These are phyloP conservation scores for Colletotrichum tanaceti DNA, from an alignment of 2,329 filamentous ascomycete genomes.

Conservation along the genomic window DNA sequence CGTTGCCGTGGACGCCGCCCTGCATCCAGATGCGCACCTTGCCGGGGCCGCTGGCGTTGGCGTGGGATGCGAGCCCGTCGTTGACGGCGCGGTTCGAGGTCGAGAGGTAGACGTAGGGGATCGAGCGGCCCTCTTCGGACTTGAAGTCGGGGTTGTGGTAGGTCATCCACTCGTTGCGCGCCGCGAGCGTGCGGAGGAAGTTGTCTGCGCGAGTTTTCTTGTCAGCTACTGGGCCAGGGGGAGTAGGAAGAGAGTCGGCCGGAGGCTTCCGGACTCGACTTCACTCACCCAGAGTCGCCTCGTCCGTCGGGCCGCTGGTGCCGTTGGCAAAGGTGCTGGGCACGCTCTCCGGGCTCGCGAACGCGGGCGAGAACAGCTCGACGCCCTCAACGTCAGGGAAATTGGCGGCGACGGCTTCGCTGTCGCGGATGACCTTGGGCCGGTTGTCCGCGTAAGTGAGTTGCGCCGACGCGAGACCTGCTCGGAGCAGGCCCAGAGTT, in stretches of 20 bases:
- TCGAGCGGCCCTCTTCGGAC: conserved; percentile 44
- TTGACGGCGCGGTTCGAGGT: conserved; percentile 2
- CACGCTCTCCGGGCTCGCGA: conserved; percentile 42
- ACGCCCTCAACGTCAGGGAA: conserved; percentile 36
- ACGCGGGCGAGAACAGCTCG: conserved; percentile 46
- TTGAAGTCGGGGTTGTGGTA: conserved; percentile 41
- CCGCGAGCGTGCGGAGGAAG: conserved; percentile 43
- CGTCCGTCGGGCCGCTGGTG: conserved; percentile 46
- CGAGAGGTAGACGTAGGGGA: conserved; percentile 43
- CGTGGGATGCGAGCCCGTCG: conserved; percentile 14
- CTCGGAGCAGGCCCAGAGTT: conserved; percentile 40
- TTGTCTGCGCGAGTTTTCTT: conserved; percentile 30
- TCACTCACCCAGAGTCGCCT: conserved; percentile 37
- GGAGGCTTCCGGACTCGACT: not conserved
- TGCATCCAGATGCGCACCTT: conserved; percentile 50
- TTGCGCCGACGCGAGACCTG: conserved; percentile 41
- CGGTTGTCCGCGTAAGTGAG: conserved; percentile 46
- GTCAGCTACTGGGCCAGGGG: not conserved
- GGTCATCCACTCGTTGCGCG: conserved; percentile 44
- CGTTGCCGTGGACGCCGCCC: conserved; percentile 50
- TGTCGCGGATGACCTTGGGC: conserved; percentile 42
- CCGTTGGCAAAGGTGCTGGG: conserved; percentile 45
- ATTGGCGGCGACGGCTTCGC: conserved; percentile 41
- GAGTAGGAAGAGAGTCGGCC: accelerated
- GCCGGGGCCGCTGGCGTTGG: conserved; percentile 33